Base-by-base conservation (phyloP, 257 asterid species). In the Ophiorrhiza pumila region DNA sequence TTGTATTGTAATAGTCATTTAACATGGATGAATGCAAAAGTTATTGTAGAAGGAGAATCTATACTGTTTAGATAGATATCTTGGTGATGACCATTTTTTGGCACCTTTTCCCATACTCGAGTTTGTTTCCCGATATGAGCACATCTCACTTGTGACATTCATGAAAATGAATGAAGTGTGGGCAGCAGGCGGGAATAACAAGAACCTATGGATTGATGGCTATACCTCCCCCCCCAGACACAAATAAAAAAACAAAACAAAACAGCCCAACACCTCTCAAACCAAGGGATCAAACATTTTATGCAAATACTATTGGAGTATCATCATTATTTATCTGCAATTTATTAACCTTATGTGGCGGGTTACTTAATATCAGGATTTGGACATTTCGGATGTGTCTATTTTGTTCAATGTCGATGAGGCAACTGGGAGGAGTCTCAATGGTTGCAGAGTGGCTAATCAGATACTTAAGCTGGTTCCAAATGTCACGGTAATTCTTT, bases 401-500 rank as follows among this genome's bases (percentile, higher is more conserved):
- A 80, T 91, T 74, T 79, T 94, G 87, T 76, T 85, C 72, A 84
- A 94, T 80, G 90, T 91, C 45, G 99, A 94, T 41, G 99, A 91
- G 71, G 90, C 91, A 68, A 94, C 97, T 37, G 97, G 80, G 7
- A 85, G 99, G 76, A 91, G 98, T 82, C 99, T 95, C 67, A 92
- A 92, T 81, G 98, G 99, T 39, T 92, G 97, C 71, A 87, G 99
- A 59, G 98, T 95, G 10, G 98, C 99, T 12, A 98, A 92, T 88
- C 93, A 91, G 84, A 91, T 91, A 74, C 90, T 94, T 59, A 91
- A 90, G 83, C 95, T 86, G 76, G 96, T 94, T 74, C 99, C 99
- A 56, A 82, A 90, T 65, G 76, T 90, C 75, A 87, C 91, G 96
- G 98, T 91, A 75, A 73, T 47, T 63, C 52, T 77, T 34, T 53